Evolutionary conservation across 2,329 filamentous ascomycete species (phyloP), one percentile per base, ranked within the genome.

Genomic region (Hypoxylon sp.): DNA sequence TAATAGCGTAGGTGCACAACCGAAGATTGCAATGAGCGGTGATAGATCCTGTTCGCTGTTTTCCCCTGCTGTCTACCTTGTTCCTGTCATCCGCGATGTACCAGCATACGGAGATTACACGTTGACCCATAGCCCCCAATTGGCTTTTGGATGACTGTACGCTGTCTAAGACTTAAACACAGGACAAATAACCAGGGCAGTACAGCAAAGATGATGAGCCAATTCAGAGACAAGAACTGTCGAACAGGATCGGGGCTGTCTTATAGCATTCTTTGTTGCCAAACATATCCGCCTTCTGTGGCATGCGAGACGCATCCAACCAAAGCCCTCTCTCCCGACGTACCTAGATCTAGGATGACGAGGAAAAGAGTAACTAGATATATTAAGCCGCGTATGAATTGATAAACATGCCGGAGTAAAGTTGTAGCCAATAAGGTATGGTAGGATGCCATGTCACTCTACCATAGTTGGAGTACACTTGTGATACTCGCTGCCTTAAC

Each of bases 71-170:
- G 53, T 50, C 42, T 59, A 59, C 66, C 69, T 65, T 65, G 66
- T 53, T 69, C 63, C 53, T 67, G 57, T 65, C 66, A 69, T 65
- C 66, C 59, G 63, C 71, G 65, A 72, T 72, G 70, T 61, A 73
- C 66, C 65, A 70, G 64, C 68, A 63, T 71, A 63, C 71, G 71
- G 71, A 73, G 68, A 73, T 73, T 73, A 73, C 71, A 57, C 57
- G 63, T 66, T 68, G 68, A 68, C 70, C 67, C 55, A 66, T 71
- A 51, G 58, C 69, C 69, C 66, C 42, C 58, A 66, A 64, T 59
- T 58, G 62, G 61, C 53, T 59, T 69, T 55, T 59, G 66, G 66
- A 44, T 59, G 35, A 46, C 59, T 63, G 37, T 63, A 44, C 54
- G 26, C 47, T 73, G 71, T 73, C 71, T 72, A 69, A 73, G 71